These are phyloP conservation scores for Escallonia herrerae DNA, from an alignment of 129 eudicot species.

Conservation along the genomic window DNA sequence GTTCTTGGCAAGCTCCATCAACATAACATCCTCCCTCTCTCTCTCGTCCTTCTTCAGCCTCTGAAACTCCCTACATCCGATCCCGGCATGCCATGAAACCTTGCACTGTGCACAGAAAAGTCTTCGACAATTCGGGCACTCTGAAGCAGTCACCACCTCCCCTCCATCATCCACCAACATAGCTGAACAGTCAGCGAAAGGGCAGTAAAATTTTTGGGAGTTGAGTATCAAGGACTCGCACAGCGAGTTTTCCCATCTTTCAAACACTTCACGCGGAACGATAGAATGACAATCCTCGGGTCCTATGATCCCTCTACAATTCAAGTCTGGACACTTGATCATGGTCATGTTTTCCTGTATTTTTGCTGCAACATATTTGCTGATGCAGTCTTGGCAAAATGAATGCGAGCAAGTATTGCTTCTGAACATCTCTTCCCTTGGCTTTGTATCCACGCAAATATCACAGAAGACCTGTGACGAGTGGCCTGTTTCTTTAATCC, in stretches of 20 bases:
- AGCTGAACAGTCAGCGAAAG: slow-evolving; percentile 21
- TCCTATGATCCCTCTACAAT: slow-evolving; percentile 5
- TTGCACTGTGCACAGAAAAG: slow-evolving; percentile 21
- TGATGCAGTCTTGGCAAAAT: slow-evolving; percentile 20
- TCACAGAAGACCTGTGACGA: not conserved
- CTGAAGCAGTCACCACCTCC: slow-evolving; percentile 9
- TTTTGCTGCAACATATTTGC: slow-evolving; percentile 14
- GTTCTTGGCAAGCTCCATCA: slow-evolving; percentile 17
- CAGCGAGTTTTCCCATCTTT: slow-evolving; percentile 11
- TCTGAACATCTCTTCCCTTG: slow-evolving; percentile 8
- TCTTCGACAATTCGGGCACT: slow-evolving; percentile 27
- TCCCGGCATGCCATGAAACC: slow-evolving; percentile 21
- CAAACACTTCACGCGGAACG: slow-evolving; percentile 19
- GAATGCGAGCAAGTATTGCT: slow-evolving; percentile 11
- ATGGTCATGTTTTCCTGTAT: slow-evolving; percentile 15
- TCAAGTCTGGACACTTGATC: slow-evolving; percentile 17
- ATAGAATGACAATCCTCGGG: slow-evolving; percentile 5
- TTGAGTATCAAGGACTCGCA: slow-evolving; percentile 8
- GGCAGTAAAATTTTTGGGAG: slow-evolving; percentile 20
- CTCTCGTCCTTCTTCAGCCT: not conserved
- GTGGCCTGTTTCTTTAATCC: not conserved
- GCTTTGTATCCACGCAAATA: slow-evolving; percentile 22
- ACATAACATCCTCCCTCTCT: slow-evolving; percentile 9
- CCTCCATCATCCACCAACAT: slow-evolving; percentile 22
- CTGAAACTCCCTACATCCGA: slow-evolving; percentile 17